Base-by-base conservation (phyloP, 1,139 yeast genomes). In the Hyphopichia burtonii region DNA sequence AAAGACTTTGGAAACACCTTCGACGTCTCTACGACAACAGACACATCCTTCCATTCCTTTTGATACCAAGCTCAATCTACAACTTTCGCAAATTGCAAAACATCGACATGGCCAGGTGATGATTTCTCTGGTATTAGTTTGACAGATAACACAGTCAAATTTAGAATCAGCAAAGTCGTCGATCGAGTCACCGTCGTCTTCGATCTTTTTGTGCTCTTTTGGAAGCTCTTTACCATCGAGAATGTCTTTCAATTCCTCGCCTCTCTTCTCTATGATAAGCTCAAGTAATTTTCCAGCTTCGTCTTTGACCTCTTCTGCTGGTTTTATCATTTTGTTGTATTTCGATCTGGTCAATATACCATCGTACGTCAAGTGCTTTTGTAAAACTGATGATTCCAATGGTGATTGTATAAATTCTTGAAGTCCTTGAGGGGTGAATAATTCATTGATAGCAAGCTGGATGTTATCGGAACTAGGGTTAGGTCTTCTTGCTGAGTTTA, bases 91-190 rank as follows among this genome's bases (percentile, higher is more conserved):
- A 8, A 90, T 72, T 0, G 96, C 90, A 49, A 90, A 79, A 60
- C 98, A 90, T 52, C 82, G 78, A 59, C 98, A 90, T 1, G 98
- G 98, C 97, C 97, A 90, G 2, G 93, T 70, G 14, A 90, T 82
- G 34, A 90, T 78, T 47, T 85, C 88, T 50, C 97, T 74, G 8
- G 82, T 76, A 44, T 84, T 80, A 10, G 75, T 73, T 51, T 86
- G 94, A 59, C 98, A 90, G 2, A 90, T 84, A 3, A 88, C 96
- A 63, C 98, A 90, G 11, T 66, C 78, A 35, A 73, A 55, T 18
- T 63, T 49, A 5, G 54, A 41, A 15, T 56, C 47, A 11, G 36
- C 23, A 11, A 44, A 42, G 11, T 46, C 43, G n/a, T 41, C 45
- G 10, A 16, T 42, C 6, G 36, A 40, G n/a, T 36, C 28, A 27